A percentile compares a stretch with the other conserved stretches of the same genome.
Conservation (phyloP, 23 red algal genomes). For the Agarophyton chilense region DNA sequence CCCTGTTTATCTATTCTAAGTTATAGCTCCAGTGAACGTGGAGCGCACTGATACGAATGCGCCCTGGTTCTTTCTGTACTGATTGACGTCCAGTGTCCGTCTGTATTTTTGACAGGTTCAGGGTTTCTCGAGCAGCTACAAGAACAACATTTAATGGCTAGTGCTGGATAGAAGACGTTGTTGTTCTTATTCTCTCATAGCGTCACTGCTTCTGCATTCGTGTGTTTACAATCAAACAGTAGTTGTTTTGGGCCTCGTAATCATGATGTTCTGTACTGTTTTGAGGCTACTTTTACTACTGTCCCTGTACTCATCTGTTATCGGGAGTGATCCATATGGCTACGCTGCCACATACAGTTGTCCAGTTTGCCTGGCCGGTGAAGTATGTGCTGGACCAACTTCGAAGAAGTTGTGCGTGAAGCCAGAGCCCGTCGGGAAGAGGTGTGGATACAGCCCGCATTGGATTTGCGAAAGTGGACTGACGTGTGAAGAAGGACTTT, state of each 20-base stretch:
- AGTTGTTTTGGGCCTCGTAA: not conserved
- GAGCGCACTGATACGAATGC: not conserved
- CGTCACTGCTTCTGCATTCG: not conserved
- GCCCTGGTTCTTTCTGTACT: not conserved
- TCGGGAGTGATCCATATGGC: too few species aligned
- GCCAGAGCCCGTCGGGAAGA: not conserved
- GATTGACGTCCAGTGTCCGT: not conserved
- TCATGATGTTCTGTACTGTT: too few species aligned
- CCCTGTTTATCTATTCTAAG: too few species aligned
- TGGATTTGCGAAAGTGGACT: too few species aligned
- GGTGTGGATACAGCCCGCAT: too few species aligned
- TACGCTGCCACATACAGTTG: too few species aligned
- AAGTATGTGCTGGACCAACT: conserved; percentile 28
- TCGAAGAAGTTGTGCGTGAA: conserved; percentile 11
- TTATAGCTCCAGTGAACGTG: not conserved
- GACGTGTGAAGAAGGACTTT: too few species aligned
- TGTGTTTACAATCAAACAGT: not conserved
- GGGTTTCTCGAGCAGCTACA: not conserved
- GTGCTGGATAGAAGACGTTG: not conserved
- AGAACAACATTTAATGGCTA: not conserved
- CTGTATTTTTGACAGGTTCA: not conserved
- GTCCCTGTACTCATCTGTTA: too few species aligned
- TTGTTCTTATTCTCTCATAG: not conserved
- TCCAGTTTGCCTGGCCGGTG: too few species aligned
- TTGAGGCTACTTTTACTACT: too few species aligned